Base-by-base conservation (phyloP, 768 basidiomycete species). In the Suillus plorans region DNA sequence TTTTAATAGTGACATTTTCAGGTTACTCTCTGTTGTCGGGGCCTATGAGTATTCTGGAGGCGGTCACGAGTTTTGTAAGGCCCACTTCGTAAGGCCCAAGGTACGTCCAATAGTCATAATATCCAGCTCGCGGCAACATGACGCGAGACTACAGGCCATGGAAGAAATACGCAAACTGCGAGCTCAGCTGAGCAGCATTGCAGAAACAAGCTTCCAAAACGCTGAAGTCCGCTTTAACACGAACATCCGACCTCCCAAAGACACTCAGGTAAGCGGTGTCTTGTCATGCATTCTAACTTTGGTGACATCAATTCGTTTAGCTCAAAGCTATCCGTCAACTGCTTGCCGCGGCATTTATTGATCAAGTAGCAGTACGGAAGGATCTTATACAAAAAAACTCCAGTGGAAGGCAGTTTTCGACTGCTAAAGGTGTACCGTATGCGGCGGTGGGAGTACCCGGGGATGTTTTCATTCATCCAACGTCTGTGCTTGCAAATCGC, bases 141-240 rank as follows among this genome's bases (percentile, higher is more conserved):
- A 58, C 13, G 12, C 49, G 34, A 50, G 36, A 37, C 8, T 62
- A 36, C 22, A 98, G 96, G 93, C 95, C 0, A 99, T 99, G 96
- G 93, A 97, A 77, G 97, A 99, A 79, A 97, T 97, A 42, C 97
- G 96, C 76, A 98, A 99, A 74, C 82, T 99, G 5, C 87, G 95
- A 42, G 84, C 87, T 0, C 97, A 99, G 71, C 90, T 99, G 63
- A 91, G 86, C 70, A 86, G 84, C 64, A 95, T 99, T 53, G 92
- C 97, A 5, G 82, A 84, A 63, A 79, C 84, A n/a, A 91, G 91
- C 72, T 93, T 95, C 67, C 85, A 89, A 4, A 85, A 83, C 5
- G 75, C 82, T 5, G 82, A 89, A 62, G 78, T 85, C 2, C 85
- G 84, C 12, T 89, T 92, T 68, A 76, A 81, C 4, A 83, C 84